A percentile compares a stretch with the other conserved stretches of the same genome.
phyloP scores from a whole-genome alignment of 257 asterid species.

The Salvia splendens region DNA sequence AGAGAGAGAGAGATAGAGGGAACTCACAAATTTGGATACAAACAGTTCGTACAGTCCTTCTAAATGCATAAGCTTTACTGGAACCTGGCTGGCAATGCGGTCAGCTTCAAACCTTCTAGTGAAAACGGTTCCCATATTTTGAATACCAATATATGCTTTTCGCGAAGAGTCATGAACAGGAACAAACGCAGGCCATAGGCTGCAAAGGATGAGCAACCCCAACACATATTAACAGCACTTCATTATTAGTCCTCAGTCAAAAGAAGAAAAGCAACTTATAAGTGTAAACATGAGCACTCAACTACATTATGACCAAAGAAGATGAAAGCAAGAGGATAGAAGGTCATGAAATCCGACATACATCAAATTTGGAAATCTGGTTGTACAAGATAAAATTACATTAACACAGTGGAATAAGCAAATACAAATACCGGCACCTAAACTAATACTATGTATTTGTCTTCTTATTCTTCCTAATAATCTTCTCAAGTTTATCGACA shows the following conservation, averaged over 20 bases:
- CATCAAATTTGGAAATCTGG: constrained; percentile 13
- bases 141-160: constrained; percentile 91
- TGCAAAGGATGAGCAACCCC: constrained; percentile 47
- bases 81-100: constrained; percentile 90
- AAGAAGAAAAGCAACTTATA: constrained; percentile 5
- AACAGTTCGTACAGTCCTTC: constrained; percentile 95
- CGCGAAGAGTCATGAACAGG: constrained; percentile 99
- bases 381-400: constrained; percentile 1
- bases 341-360: constrained; percentile 17
- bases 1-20: neutral
- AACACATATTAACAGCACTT: constrained; percentile 27
- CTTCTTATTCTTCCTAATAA: constrained; percentile 1
- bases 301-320: constrained; percentile 22
- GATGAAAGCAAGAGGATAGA: constrained; percentile 16
- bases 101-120: constrained; percentile 98
- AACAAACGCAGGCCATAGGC: constrained; percentile 98
- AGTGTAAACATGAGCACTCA: constrained; percentile 22
- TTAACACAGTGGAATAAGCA: neutral
- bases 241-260: constrained; percentile 26
- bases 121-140: constrained; percentile 92
- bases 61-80: constrained; percentile 92
- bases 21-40: constrained; percentile 73
- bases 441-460: neutral
- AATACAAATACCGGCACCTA: too few relatives aligned
- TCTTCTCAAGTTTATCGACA: constrained; percentile 1